These are phyloP conservation scores for Phanerodontia chrysosporium DNA, from an alignment of 768 basidiomycete genomes.

Conservation along the genomic window DNA sequence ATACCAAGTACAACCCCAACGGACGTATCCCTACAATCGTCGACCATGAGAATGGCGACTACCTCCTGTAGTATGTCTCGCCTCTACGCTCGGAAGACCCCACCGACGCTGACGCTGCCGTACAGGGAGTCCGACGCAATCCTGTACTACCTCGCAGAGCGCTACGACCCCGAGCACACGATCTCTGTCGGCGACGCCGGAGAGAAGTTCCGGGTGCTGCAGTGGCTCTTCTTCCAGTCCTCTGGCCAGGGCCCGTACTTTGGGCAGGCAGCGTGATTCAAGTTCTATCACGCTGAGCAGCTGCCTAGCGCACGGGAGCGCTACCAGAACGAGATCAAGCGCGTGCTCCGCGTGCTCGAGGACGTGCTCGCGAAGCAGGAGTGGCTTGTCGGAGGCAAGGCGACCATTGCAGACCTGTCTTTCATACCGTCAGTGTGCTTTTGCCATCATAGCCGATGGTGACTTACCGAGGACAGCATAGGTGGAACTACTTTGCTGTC, in stretches of 20 bases:
- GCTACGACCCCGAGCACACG: conserved; percentile 42
- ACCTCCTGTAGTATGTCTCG: conserved; percentile 24
- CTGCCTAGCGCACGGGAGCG: conserved; percentile 16
- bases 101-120: not conserved
- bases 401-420: conserved; percentile 16
- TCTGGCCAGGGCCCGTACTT: conserved; percentile 25
- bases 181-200: conserved; percentile 13
- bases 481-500: not conserved
- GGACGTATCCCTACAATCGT: conserved; percentile 35
- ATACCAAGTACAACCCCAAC: conserved; percentile 28
- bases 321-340: conserved; percentile 18
- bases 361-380: conserved; percentile 16
- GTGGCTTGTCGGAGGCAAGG: conserved; percentile 15
- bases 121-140: conserved; percentile 36
- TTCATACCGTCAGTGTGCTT: conserved; percentile 8
- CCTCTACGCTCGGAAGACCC: not conserved
- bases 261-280: conserved; percentile 16
- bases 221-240: conserved; percentile 44
- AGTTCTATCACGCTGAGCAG: conserved; percentile 4
- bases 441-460: not conserved
- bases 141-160: conserved; percentile 38
- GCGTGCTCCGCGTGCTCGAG: conserved; percentile 19
- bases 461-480: not conserved
- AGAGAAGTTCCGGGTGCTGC: conserved; percentile 21
- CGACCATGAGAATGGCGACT: conserved; percentile 29